These are phyloP conservation scores for Hyaloperonospora arabidopsidis DNA, from an alignment of 352 stramenopile species.

Conservation along the genomic window DNA sequence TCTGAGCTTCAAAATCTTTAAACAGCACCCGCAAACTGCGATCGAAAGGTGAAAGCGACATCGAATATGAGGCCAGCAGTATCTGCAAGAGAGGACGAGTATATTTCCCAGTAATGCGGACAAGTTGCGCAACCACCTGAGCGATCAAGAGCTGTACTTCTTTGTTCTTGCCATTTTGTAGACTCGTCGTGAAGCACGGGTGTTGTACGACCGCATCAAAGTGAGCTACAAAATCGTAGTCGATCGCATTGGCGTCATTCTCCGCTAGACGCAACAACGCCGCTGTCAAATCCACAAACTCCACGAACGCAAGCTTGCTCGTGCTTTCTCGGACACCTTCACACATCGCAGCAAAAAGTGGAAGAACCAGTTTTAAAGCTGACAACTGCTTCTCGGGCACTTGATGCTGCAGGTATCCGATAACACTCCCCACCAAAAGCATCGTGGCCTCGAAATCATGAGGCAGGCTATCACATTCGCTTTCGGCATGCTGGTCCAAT, in stretches of 20 bases:
- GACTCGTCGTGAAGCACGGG: constrained; percentile 22
- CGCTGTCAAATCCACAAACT: constrained; percentile 31
- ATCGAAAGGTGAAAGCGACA: constrained; percentile 59
- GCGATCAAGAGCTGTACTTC: constrained; percentile 27
- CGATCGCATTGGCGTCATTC: constrained; percentile 10
- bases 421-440: constrained; percentile 14
- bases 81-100: constrained; percentile 44
- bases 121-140: constrained; percentile 36
- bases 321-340: constrained; percentile 16
- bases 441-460: constrained; percentile 13
- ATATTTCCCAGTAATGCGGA: constrained; percentile 37
- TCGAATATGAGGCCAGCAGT: constrained; percentile 56
- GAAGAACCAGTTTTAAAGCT: constrained; percentile 16
- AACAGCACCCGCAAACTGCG: constrained; percentile 46
- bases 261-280: constrained; percentile 28
- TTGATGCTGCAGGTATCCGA: constrained; percentile 13
- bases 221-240: constrained; percentile 38
- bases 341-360: constrained; percentile 20
- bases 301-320: constrained; percentile 14
- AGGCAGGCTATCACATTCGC: neutral
- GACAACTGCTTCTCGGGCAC: constrained; percentile 7
- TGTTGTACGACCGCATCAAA: constrained; percentile 28
- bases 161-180: constrained; percentile 18
- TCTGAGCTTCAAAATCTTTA: constrained; percentile 43
- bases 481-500: neutral